These are phyloP conservation scores for Gaultheria prostrata DNA, from an alignment of 148 eudicot species.

Conservation along the genomic window DNA sequence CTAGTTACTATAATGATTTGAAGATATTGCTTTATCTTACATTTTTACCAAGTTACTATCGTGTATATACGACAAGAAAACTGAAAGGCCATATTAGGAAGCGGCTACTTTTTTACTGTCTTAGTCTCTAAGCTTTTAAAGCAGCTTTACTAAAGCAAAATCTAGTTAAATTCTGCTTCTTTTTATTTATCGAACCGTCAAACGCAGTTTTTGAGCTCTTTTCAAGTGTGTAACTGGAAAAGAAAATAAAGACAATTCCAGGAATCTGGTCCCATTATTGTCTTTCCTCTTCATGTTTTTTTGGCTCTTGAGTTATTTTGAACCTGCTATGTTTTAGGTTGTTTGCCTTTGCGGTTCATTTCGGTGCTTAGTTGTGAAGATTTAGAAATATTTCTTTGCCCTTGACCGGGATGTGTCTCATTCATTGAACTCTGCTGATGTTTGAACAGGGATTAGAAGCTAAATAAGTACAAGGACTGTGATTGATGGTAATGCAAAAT, in stretches of 20 bases:
- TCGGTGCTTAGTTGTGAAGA: not conserved
- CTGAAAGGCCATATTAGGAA: not conserved
- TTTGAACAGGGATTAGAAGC: not conserved
- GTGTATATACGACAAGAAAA: not conserved
- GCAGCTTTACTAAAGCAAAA: not conserved
- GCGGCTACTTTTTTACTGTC: not conserved
- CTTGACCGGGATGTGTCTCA: not conserved
- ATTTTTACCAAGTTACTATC: not conserved
- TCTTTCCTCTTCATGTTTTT: not conserved
- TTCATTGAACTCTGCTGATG: not conserved
- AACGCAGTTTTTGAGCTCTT: not conserved
- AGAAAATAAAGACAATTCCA: not conserved
- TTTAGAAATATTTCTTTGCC: not conserved
- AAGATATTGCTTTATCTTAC: not conserved
- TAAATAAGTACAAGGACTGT: not conserved
- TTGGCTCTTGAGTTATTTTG: not conserved
- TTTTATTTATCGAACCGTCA: not conserved
- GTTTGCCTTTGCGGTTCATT: not conserved
- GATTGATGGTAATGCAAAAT: not conserved
- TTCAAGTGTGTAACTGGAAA: not conserved
- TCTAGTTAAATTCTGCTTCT: not conserved
- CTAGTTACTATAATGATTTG: not conserved
- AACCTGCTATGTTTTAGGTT: conserved; percentile 12
- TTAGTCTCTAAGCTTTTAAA: no score
- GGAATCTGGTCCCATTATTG: not conserved